These are phyloP conservation scores for Guadua angustifolia DNA, from an alignment of 176 grass and related monocot species.

Conservation along the genomic window DNA sequence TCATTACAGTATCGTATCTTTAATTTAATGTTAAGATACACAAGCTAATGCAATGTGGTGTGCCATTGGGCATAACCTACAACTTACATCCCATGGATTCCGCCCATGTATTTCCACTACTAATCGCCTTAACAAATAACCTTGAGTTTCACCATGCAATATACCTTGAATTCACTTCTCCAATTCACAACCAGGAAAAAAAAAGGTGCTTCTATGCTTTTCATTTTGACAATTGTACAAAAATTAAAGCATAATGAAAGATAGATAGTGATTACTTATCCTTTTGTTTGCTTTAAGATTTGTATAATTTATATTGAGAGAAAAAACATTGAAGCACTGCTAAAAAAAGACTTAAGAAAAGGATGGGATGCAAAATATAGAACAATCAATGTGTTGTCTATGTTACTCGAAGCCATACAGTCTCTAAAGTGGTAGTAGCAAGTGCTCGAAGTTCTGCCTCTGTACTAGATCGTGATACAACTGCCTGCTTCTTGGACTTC, in stretches of 20 bases:
- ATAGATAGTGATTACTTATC: no score
- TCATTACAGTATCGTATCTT: not conserved
- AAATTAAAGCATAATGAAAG: no score
- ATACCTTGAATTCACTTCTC: conserved; percentile 8
- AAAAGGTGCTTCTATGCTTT: no score
- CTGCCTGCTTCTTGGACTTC: no score
- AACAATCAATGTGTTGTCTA: conserved; percentile 22
- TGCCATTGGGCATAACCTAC: not conserved
- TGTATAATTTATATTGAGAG: no score
- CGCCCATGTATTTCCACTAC: not conserved
- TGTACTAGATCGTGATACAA: no score
- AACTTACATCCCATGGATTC: not conserved
- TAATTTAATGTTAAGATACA: not conserved
- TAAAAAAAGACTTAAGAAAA: not conserved
- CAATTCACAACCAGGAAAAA: not conserved
- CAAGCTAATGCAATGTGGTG: not conserved
- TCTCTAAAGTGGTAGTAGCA: no score
- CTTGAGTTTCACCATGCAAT: not conserved
- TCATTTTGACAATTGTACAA: no score
- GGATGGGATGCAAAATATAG: conserved; percentile 27
- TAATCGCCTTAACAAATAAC: not conserved
- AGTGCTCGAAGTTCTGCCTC: no score
- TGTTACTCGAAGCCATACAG: no score
- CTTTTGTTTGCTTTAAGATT: no score
- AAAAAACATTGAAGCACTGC: no score